Evolutionary conservation across 805 yeast species (phyloP).

Genomic region (Candida saitoana): DNA sequence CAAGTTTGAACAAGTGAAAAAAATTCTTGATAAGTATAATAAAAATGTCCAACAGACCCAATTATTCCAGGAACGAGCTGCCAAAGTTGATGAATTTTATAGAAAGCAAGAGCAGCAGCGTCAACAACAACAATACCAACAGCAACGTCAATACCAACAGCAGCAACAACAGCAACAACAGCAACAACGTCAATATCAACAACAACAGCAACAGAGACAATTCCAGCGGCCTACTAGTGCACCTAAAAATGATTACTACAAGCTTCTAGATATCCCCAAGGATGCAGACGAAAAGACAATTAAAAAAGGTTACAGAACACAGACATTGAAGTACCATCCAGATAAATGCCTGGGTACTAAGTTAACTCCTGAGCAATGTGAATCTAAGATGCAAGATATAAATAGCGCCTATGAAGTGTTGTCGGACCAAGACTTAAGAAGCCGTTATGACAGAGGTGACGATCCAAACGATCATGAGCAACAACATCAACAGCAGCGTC

Average conservation of each 20-base stretch:
- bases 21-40: constrained; percentile 29
- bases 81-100: constrained; percentile 24
- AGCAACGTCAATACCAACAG: constrained; percentile 39
- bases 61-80: constrained; percentile 31
- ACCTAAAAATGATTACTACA: constrained; percentile 69
- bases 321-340: constrained; percentile 83
- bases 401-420: constrained; percentile 90
- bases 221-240: constrained; percentile 27
- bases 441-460: constrained; percentile 62
- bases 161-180: constrained; percentile 38
- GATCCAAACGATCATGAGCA: constrained; percentile 42
- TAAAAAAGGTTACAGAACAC: constrained; percentile 73
- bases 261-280: constrained; percentile 61
- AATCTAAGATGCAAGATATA: constrained; percentile 82
- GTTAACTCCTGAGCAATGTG: constrained; percentile 62
- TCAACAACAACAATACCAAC: constrained; percentile 32
- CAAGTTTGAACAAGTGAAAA: constrained; percentile 37
- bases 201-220: constrained; percentile 40
- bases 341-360: constrained; percentile 77
- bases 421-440: constrained; percentile 59
- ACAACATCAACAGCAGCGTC: constrained; percentile 11
- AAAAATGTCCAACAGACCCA: constrained; percentile 36
- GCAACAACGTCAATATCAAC: constrained; percentile 41
- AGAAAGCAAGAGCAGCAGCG: constrained; percentile 23
- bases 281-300: constrained; percentile 70